Conservation (phyloP, 2,329 filamentous ascomycete genomes). For the Fusarium tupiense region DNA sequence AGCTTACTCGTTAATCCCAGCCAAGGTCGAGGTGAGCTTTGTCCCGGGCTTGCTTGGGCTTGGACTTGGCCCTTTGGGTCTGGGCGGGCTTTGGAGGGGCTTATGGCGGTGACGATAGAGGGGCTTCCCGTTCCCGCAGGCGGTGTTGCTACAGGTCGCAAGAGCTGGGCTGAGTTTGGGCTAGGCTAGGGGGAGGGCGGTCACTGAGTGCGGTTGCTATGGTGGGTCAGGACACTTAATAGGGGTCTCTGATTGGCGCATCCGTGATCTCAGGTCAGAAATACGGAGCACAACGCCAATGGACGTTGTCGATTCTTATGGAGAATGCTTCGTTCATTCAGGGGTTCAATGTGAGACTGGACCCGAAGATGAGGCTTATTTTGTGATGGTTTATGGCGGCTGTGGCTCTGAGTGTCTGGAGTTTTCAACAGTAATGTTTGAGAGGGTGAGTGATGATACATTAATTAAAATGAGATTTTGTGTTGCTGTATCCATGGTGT, state of each 20-base stretch:
- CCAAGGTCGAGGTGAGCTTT: conserved; percentile 38
- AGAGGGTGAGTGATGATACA: background rate
- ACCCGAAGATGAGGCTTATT: conserved; percentile 23
- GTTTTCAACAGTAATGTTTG: background rate
- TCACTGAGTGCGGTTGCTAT: conserved; percentile 12
- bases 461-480: background rate
- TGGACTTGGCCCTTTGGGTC: conserved; percentile 2
- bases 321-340: conserved; percentile 20
- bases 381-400: conserved; percentile 18
- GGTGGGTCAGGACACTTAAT: conserved; percentile 8
- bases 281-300: conserved; percentile 17
- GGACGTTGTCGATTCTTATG: conserved; percentile 15
- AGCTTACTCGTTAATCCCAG: conserved; percentile 35
- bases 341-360: conserved; percentile 19
- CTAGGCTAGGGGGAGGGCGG: conserved; percentile 21
- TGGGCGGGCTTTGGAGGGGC: conserved; percentile 29
- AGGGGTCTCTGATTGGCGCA: background rate
- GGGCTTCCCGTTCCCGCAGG: conserved; percentile 41
- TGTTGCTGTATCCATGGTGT: background rate
- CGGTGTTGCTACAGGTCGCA: conserved; percentile 35
- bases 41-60: conserved; percentile 9
- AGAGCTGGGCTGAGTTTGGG: conserved; percentile 1
- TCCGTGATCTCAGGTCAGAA: background rate
- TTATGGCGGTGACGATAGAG: conserved; percentile 48
- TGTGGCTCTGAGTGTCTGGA: conserved; percentile 11